Evolutionary conservation across 1,139 yeast species (phyloP).

Genomic region (Citeromyces hawaiiensis): DNA sequence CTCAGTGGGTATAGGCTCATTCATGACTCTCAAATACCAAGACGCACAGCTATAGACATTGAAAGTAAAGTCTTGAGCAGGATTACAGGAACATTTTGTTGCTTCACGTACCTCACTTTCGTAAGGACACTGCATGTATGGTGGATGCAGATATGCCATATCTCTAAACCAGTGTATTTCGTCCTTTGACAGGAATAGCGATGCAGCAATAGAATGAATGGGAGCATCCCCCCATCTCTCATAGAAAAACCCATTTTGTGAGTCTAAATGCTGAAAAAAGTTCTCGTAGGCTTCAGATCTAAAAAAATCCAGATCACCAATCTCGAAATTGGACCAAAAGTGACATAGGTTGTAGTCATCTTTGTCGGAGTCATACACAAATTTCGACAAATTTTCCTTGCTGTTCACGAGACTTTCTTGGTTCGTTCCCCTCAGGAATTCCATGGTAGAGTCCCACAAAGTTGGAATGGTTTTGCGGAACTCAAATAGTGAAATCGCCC

Average conservation of each 20-base stretch:
- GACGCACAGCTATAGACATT: conserved; percentile 34
- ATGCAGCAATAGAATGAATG: conserved; percentile 44
- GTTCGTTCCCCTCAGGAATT: conserved; percentile 10
- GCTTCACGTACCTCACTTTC: conserved; percentile 26
- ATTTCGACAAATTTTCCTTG: conserved; percentile 30
- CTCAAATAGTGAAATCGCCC: conserved; percentile 38
- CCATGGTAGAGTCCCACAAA: conserved; percentile 23
- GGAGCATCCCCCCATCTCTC: conserved; percentile 69
- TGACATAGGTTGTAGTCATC: conserved; percentile 48
- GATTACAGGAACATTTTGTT: conserved; percentile 41
- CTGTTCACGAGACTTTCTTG: conserved; percentile 6
- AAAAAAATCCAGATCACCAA: conserved; percentile 42
- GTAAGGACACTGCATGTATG: conserved; percentile 48
- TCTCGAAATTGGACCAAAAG: conserved; percentile 64
- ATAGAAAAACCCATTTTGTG: conserved; percentile 47
- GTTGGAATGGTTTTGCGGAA: conserved; percentile 35
- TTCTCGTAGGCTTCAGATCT: conserved; percentile 33
- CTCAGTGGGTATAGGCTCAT: neutral
- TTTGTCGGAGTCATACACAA: conserved; percentile 33
- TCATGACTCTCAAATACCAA: conserved; percentile 3
- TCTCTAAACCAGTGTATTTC: conserved; percentile 40
- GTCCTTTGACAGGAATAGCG: conserved; percentile 31
- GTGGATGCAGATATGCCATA: conserved; percentile 44
- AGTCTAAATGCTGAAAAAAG: conserved; percentile 35
- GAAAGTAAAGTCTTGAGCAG: conserved; percentile 33